phyloP scores from a whole-genome alignment of 352 stramenopile species.

The Thraustotheca clavata region DNA sequence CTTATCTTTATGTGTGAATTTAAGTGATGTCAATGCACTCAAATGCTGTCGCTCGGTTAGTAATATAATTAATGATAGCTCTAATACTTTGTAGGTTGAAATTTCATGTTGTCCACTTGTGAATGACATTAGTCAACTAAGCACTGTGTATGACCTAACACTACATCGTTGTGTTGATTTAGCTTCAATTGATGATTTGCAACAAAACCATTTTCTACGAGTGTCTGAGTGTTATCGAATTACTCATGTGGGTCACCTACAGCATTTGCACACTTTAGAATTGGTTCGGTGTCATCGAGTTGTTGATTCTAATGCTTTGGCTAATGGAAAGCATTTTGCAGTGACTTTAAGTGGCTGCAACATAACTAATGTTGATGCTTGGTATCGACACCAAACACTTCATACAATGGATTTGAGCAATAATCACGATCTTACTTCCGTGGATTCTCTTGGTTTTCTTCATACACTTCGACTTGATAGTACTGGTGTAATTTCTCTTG shows the following conservation, averaged over 20 bases:
- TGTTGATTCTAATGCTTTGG: constrained; percentile 31
- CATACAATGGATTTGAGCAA: constrained; percentile 47
- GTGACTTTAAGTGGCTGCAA: constrained; percentile 56
- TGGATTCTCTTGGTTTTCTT: constrained; percentile 30
- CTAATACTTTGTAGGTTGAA: constrained; percentile 38
- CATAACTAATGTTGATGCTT: constrained; percentile 29
- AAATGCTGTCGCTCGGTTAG: constrained; percentile 39
- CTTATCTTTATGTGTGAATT: constrained; percentile 53
- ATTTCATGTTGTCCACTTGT: constrained; percentile 54
- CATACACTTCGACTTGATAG: constrained; percentile 50
- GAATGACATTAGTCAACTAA: constrained; percentile 35
- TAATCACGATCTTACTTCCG: constrained; percentile 23
- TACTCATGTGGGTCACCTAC: constrained; percentile 37
- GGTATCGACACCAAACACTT: constrained; percentile 20
- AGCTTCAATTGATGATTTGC: constrained; percentile 32
- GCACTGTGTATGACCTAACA: constrained; percentile 42
- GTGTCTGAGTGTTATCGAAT: constrained; percentile 51
- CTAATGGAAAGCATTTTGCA: constrained; percentile 28
- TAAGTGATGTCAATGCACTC: constrained; percentile 40
- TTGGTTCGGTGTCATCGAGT: constrained; percentile 38
- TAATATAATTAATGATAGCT: constrained; percentile 42
- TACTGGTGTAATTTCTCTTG: constrained; percentile 35
- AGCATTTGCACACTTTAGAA: constrained; percentile 36
- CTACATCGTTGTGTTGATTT: constrained; percentile 45
- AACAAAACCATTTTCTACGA: constrained; percentile 33